Conservation (phyloP, 2,329 filamentous ascomycete genomes). For the Aspergillus brasiliensis region DNA sequence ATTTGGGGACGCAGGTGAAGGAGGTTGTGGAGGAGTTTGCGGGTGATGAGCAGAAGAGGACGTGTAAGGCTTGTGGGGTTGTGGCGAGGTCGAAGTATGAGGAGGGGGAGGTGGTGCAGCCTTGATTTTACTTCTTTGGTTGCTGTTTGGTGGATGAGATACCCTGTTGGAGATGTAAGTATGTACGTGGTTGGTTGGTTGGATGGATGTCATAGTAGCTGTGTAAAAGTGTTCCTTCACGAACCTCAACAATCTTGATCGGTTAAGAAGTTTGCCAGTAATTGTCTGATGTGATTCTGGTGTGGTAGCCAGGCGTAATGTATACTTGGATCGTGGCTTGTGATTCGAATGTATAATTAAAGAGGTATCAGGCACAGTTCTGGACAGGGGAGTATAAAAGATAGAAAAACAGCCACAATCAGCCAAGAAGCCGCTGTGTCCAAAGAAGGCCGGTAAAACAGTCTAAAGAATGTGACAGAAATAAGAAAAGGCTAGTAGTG, state of each 20-base stretch:
- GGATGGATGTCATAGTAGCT: too few relatives aligned
- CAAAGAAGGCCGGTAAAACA: background rate
- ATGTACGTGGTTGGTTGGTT: too few relatives aligned
- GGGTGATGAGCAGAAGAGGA: conserved; percentile 68
- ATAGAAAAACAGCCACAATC: background rate
- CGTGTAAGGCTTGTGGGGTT: conserved; percentile 73
- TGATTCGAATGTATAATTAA: too few relatives aligned
- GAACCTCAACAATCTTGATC: background rate
- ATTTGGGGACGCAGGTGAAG: conserved; percentile 94
- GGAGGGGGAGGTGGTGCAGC: conserved; percentile 47
- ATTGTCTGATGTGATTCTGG: too few relatives aligned
- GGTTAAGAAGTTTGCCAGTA: too few relatives aligned
- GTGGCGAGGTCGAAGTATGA: conserved; percentile 61
- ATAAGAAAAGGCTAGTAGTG: background rate
- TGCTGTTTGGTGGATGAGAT: background rate
- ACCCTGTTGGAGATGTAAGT: background rate
- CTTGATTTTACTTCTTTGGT: conserved; percentile 27
- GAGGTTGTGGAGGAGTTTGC: conserved; percentile 82
- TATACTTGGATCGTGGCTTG: too few relatives aligned
- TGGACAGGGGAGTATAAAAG: background rate
- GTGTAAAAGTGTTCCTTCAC: background rate
- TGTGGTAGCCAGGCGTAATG: too few relatives aligned
- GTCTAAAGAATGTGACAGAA: background rate
- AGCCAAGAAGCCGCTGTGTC: background rate
- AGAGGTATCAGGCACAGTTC: background rate